Conservation (phyloP, 306 rosid genomes). For the Prunus campanulata region DNA sequence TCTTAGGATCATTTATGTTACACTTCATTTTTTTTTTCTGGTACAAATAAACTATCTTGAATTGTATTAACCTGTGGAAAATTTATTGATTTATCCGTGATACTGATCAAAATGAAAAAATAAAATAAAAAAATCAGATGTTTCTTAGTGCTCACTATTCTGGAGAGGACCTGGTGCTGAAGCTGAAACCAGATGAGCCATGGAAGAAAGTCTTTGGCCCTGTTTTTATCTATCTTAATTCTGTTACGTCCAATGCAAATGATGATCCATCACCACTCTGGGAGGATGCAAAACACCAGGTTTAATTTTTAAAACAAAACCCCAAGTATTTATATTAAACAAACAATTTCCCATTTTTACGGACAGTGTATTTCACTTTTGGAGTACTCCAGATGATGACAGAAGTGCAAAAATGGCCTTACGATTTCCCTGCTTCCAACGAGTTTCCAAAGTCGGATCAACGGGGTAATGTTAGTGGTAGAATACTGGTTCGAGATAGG, state of each 20-base stretch:
- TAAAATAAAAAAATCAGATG: conserved; percentile 22
- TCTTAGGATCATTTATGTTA: too few species aligned
- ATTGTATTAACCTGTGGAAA: too few species aligned
- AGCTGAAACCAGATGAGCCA: conserved; percentile 29
- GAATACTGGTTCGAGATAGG: conserved; percentile 34
- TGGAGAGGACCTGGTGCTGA: conserved; percentile 41
- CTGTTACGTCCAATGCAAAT: not conserved
- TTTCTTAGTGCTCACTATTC: conserved; percentile 49
- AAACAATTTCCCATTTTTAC: too few species aligned
- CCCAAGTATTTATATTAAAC: too few species aligned
- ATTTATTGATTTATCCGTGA: not conserved
- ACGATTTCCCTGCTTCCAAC: conserved; percentile 34
- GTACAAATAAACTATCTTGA: too few species aligned
- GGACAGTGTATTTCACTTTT: not conserved
- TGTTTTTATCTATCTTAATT: conserved; percentile 38
- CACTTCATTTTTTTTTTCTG: too few species aligned
- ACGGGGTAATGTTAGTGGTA: conserved; percentile 32
- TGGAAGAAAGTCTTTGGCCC: conserved; percentile 59
- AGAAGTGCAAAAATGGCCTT: conserved; percentile 43
- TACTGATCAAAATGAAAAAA: not conserved
- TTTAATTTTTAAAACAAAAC: not conserved
- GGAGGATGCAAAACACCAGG: conserved; percentile 48
- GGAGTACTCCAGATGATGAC: conserved; percentile 22
- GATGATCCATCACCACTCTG: conserved; percentile 34
- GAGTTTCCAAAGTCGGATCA: conserved; percentile 33